Conservation (phyloP, 1,284 basidiomycete species). For the Sphagnurus paluster region DNA sequence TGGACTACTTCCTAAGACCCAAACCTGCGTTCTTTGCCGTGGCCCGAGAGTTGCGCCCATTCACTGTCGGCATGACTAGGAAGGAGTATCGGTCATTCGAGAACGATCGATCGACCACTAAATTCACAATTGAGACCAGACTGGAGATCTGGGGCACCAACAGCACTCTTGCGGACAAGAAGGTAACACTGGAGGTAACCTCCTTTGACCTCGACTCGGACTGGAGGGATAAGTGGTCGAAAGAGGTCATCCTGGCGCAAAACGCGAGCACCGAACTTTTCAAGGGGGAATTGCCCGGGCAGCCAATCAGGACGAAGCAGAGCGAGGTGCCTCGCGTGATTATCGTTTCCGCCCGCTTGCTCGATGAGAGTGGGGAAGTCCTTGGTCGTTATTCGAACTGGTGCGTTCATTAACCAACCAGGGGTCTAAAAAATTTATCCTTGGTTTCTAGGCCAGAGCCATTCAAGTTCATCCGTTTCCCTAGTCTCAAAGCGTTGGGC, state of each 20-base stretch:
- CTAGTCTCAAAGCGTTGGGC: slow-evolving; percentile 55
- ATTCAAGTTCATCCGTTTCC: slow-evolving; percentile 88
- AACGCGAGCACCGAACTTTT: slow-evolving; percentile 86
- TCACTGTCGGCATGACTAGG: slow-evolving; percentile 80
- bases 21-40: slow-evolving; percentile 77
- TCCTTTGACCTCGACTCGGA: slow-evolving; percentile 68
- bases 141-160: slow-evolving; percentile 87
- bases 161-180: slow-evolving; percentile 60
- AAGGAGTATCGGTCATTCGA: slow-evolving; percentile 64
- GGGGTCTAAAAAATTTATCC: slow-evolving; percentile 9
- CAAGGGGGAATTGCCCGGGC: slow-evolving; percentile 68
- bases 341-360: slow-evolving; percentile 73
- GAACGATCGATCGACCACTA: slow-evolving; percentile 61
- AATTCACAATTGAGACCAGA: slow-evolving; percentile 64
- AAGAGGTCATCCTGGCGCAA: slow-evolving; percentile 55
- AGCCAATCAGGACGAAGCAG: slow-evolving; percentile 61
- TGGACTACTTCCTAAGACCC: slow-evolving; percentile 75
- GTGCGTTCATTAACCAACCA: slow-evolving; percentile 35
- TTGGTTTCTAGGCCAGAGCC: slow-evolving; percentile 73
- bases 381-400: slow-evolving; percentile 81
- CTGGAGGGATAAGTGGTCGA: slow-evolving; percentile 53
- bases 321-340: slow-evolving; percentile 70
- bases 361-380: slow-evolving; percentile 57
- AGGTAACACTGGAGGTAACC: slow-evolving; percentile 63
- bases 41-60: slow-evolving; percentile 67